Evolutionary conservation across 805 yeast genomes (phyloP).

Genomic region (Myxozyma udenii): DNA sequence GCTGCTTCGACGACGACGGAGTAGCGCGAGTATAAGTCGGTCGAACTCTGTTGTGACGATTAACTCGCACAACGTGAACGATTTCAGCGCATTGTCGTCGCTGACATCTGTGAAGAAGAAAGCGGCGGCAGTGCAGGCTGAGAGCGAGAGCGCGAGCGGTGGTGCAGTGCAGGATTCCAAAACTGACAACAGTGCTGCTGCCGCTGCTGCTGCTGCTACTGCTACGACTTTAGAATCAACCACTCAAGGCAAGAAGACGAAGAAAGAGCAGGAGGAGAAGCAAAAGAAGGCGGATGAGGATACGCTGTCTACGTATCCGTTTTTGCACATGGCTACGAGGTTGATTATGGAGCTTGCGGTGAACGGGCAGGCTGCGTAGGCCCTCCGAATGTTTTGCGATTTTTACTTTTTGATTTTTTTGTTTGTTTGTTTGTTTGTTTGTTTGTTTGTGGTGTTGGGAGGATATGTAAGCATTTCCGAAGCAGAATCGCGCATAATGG

Average conservation of each 20-base stretch:
- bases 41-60: conserved; percentile 20
- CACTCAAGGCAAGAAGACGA: not conserved
- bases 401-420: too few relatives aligned
- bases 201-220: not conserved
- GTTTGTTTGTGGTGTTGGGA: too few relatives aligned
- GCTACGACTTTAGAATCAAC: not conserved
- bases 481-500: too few relatives aligned
- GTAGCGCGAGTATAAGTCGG: conserved; percentile 18
- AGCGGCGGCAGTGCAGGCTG: not conserved
- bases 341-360: conserved; percentile 96
- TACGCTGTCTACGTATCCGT: conserved; percentile 94
- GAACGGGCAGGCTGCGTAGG: conserved; percentile 63
- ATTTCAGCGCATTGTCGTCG: conserved; percentile 21
- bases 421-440: too few relatives aligned
- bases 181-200: not conserved
- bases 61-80: conserved; percentile 19
- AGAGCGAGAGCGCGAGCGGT: not conserved
- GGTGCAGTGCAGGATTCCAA: not conserved
- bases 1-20: conserved; percentile 22
- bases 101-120: conserved; percentile 9
- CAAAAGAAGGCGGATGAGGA: conserved; percentile 66
- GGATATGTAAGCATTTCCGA: too few relatives aligned
- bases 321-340: conserved; percentile 85
- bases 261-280: conserved; percentile 11
- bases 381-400: not conserved